Percentiles rank a stretch among this genome's conserved stretches.
Conservation (phyloP, 139 green algal species). For the Micromonas pusilla region DNA sequence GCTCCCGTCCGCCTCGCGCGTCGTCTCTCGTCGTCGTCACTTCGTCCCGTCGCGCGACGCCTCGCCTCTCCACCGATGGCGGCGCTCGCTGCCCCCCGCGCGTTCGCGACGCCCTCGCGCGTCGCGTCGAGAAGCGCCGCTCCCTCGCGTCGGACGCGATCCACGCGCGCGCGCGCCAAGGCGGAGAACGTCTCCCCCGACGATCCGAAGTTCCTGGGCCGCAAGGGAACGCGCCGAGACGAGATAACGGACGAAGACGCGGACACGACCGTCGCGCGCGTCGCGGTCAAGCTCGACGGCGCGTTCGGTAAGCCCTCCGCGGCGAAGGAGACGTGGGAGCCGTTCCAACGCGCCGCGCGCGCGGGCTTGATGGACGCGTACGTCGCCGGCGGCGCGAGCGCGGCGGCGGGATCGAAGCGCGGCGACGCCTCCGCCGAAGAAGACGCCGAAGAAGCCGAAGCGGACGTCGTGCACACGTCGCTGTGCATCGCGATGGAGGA, state of each 20-base stretch:
- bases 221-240: background rate
- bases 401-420: background rate
- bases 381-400: background rate
- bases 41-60: too few relatives aligned
- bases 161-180: background rate
- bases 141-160: too few relatives aligned
- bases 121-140: background rate
- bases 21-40: too few relatives aligned
- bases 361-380: constrained; percentile 9
- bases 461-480: constrained; percentile 9
- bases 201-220: background rate
- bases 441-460: too few relatives aligned
- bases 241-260: background rate
- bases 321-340: constrained; percentile 30
- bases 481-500: constrained; percentile 22
- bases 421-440: too few relatives aligned
- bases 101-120: too few relatives aligned
- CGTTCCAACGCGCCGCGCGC: constrained; percentile 4
- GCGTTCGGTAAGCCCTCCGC: constrained; percentile 18
- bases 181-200: background rate
- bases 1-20: too few relatives aligned
- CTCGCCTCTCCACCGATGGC: too few relatives aligned
- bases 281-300: background rate
- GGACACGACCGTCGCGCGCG: background rate
- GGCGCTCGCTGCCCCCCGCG: too few relatives aligned